Base-by-base conservation (phyloP, 2,329 filamentous ascomycete species). In the Chalaropsis ovoidea region DNA sequence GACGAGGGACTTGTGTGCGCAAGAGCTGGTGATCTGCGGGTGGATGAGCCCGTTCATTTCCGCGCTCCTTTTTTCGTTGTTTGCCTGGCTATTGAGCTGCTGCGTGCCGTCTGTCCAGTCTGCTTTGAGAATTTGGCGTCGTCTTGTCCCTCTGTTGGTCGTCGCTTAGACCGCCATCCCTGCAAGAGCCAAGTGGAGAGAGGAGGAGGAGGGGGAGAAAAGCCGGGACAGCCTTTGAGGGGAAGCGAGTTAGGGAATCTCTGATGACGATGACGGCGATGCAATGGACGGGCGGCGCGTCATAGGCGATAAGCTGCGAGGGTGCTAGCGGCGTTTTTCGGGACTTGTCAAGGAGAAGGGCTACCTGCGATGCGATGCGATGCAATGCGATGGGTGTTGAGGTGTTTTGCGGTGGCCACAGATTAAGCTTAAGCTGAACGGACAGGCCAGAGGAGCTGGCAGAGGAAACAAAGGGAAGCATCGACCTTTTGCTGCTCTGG, bases 381-480 rank as follows among this genome's bases (percentile, higher is more conserved):
- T n/a, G n/a, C n/a, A n/a, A n/a, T n/a, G n/a, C n/a, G 47, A 49
- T 49, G 19, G 47, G 19, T 24, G 19, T 52, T 22, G 47, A 52
- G 24, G 11, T 52, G 47, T 24, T 24, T 52, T 22, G 47, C n/a
- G 47, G 47, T 52, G 47, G 47, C 47, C 47, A 52, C 24, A 24
- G 19, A 52, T 58, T 58, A 58, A 58, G 54, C 54, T 58, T 58
- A 58, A 58, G 54, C 54, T 31, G 17, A 17, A 52, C 19, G 47
- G 35, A 39, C 35, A 39, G 35, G 35, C 35, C 35, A 39, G 35
- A 39, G 35, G 35, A 35, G 35, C 35, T 31, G 6, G 31, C 35
- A 39, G 5, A 39, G 35, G 35, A 39, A 39, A 39, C 35, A 39
- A 39, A 39, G 52, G 31, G 52, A 35, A 58, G 52, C 52, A 35